Evolutionary conservation across 2,329 filamentous ascomycete genomes (phyloP).

Genomic region (Polytolypa hystricis): DNA sequence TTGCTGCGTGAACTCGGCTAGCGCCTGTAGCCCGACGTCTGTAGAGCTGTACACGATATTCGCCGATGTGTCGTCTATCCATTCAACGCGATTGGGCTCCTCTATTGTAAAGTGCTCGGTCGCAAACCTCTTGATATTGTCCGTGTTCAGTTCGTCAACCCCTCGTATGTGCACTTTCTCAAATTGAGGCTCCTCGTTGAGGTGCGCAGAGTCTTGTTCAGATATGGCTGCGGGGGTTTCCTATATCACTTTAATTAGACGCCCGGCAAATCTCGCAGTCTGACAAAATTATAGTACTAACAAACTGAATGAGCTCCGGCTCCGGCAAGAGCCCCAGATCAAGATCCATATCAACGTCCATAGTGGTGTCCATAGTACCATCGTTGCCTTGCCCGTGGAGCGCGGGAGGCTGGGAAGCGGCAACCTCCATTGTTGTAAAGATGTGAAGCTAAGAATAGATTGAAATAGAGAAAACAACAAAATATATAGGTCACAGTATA

Average conservation of each 20-base stretch:
- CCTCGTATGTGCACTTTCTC: constrained; percentile 76
- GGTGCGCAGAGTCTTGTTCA: constrained; percentile 23
- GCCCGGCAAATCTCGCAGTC: background rate
- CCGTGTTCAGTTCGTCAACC: constrained; percentile 68
- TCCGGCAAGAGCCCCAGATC: constrained; percentile 41
- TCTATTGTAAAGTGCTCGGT: constrained; percentile 51
- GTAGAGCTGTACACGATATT: constrained; percentile 65
- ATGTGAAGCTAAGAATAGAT: no score
- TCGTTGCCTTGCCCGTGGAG: constrained; percentile 6
- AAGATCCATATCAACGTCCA: constrained; percentile 69
- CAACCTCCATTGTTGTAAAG: constrained; percentile 13
- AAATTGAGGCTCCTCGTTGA: constrained; percentile 24
- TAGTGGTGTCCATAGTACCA: constrained; percentile 23
- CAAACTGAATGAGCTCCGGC: constrained; percentile 21
- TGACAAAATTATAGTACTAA: constrained; percentile 3
- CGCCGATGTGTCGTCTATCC: constrained; percentile 87
- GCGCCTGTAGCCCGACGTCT: constrained; percentile 43
- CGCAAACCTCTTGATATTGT: constrained; percentile 67
- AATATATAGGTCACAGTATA: no score
- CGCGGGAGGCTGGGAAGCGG: constrained; percentile 9
- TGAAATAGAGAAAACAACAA: no score
- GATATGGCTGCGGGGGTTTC: background rate
- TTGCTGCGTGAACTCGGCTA: constrained; percentile 38
- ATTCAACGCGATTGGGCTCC: constrained; percentile 59
- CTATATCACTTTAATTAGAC: background rate